Evolutionary conservation across 768 basidiomycete species (phyloP), one percentile per base, ranked within the genome.

Genomic region (Trametes villosa): DNA sequence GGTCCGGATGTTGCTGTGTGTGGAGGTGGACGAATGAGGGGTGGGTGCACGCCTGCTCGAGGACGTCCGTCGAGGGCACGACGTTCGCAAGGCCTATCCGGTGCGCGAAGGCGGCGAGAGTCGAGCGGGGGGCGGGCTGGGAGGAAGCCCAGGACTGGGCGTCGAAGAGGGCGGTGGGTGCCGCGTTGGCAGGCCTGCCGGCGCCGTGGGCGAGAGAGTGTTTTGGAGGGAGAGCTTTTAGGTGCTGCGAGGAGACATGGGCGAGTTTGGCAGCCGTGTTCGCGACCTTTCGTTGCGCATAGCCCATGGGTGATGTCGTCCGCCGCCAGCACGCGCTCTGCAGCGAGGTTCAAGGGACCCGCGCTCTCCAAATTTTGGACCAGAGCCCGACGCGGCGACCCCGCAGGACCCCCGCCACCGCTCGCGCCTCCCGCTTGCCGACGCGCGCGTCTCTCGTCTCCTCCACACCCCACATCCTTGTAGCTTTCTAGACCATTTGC

Each of bases 11-110:
- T 65, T 87, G 81, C 63, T 82, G 79, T 56, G 80, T 73, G 69
- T 84, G 82, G 53, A 87, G 76, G 42, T 76, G 67, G 51, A 85
- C 67, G 65, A 88, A 86, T 5, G 91, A 92, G 20, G 85, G 80
- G 71, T 93, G 92, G 2, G 92, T 94, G 79, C 91, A 92, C 20
- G 86, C 87, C 70, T 89, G 89, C 65, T 84, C 82, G 46, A 91
- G 75, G 20, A 82, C 67, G 42, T 87, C 84, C 6, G 83, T 69
- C 3, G 82, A 78, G 2, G 77, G 65, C 26, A 88, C 68, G n/a
- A 88, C 77, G 1, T 82, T 78, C 0, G 81, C 79, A 3, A 93
- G 84, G 33, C 91, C 90, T 70, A 91, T 82, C 64, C 92, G 82
- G 66, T 93, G 86, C 2, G 87, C 81, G 65, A 94, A 89, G 1